Percentiles rank a stretch among this genome's conserved stretches.
These are phyloP conservation scores for Umbelopsis vinacea DNA, from an alignment of 192 early-diverging fungal genomes.

Conservation along the genomic window DNA sequence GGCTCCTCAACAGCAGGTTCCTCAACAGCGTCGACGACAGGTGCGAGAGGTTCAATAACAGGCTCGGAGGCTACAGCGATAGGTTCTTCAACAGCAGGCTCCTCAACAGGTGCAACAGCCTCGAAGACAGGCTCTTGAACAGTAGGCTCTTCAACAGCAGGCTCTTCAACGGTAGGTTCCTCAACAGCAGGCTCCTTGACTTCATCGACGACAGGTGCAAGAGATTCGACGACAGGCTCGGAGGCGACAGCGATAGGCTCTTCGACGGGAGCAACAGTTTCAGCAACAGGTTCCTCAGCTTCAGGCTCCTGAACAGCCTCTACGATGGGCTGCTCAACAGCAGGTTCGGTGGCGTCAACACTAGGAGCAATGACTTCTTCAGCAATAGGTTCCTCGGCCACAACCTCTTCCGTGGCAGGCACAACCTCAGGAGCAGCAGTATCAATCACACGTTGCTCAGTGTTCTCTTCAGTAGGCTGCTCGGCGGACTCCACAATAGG, in stretches of 20 bases:
- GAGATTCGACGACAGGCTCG: background rate
- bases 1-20: slow-evolving; percentile 6
- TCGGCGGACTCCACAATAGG: background rate
- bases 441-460: background rate
- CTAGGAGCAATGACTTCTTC: background rate
- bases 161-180: background rate
- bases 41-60: background rate
- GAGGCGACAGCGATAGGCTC: background rate
- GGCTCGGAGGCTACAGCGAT: background rate
- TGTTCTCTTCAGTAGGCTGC: background rate
- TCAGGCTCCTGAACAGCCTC: background rate
- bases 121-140: background rate
- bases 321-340: background rate
- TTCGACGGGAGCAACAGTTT: background rate
- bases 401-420: background rate
- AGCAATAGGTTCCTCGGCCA: background rate
- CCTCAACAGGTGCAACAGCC: background rate
- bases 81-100: slow-evolving; percentile 2
- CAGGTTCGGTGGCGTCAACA: background rate
- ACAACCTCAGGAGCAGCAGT: background rate
- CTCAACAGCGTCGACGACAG: background rate
- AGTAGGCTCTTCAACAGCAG: slow-evolving; percentile 1
- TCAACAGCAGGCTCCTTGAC: slow-evolving; percentile 1
- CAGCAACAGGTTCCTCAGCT: background rate
- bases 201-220: too few relatives aligned